phyloP scores from a whole-genome alignment of 169 alveolate genomes.

The Ichthyophthirius multifiliis region DNA sequence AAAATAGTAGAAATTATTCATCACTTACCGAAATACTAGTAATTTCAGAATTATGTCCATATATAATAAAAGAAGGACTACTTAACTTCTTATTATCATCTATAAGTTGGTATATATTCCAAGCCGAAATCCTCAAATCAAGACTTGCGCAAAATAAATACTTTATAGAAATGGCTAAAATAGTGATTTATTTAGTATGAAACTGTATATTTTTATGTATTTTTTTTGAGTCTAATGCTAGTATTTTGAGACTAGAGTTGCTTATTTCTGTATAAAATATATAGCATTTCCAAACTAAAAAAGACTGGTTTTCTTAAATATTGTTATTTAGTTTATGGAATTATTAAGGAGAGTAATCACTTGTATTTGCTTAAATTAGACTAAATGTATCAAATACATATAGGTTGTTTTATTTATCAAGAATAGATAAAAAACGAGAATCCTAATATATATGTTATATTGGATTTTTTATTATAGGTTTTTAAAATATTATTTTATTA shows the following conservation, averaged over 20 bases:
- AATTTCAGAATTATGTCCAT: background rate
- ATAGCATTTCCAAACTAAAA: too few relatives aligned
- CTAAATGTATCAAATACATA: background rate
- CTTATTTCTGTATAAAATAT: too few relatives aligned
- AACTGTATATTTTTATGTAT: background rate
- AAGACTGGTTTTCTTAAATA: background rate
- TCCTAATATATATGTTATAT: background rate
- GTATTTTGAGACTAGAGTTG: too few relatives aligned
- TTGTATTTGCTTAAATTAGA: too few relatives aligned
- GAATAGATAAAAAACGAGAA: too few relatives aligned
- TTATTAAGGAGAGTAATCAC: too few relatives aligned
- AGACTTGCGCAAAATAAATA: background rate
- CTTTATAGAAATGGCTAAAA: background rate
- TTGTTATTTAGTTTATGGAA: background rate
- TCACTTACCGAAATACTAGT: background rate
- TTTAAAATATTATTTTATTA: background rate
- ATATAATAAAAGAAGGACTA: background rate
- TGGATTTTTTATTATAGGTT: background rate
- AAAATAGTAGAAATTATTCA: background rate
- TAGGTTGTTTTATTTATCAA: background rate
- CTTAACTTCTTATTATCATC: background rate
- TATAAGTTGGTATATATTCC: background rate
- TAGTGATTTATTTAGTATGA: background rate
- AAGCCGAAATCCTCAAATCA: background rate
- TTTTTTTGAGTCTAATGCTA: too few relatives aligned